Percentiles rank a stretch among this genome's conserved stretches.
Evolutionary conservation across 306 rosid genomes (phyloP).

Genomic region (Lathyrus oleraceus): DNA sequence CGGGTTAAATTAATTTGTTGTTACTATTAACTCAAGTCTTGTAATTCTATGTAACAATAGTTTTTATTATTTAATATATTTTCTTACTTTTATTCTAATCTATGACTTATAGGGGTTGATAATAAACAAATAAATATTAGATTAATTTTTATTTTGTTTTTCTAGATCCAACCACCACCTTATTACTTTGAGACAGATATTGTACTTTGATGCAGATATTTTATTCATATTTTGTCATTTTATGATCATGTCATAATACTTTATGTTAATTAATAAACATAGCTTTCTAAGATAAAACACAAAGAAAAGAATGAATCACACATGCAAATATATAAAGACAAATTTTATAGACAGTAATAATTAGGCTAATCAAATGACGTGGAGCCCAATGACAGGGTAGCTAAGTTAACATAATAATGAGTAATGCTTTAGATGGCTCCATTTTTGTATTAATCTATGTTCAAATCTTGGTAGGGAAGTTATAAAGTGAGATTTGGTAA

Average conservation of each 20-base stretch:
- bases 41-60: too few species aligned
- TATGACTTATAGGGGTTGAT: too few species aligned
- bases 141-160: too few species aligned
- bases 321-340: slow-evolving; percentile 49
- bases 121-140: too few species aligned
- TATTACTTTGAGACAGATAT: too few species aligned
- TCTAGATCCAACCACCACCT: too few species aligned
- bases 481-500: slow-evolving; percentile 44
- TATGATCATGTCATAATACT: neutral
- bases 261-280: neutral
- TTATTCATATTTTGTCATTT: neutral
- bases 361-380: slow-evolving; percentile 23
- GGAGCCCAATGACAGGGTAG: slow-evolving; percentile 42
- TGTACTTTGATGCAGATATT: neutral
- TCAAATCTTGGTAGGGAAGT: slow-evolving; percentile 40
- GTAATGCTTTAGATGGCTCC: slow-evolving; percentile 37
- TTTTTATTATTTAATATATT: too few species aligned
- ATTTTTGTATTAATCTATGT: slow-evolving; percentile 34
- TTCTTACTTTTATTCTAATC: too few species aligned
- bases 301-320: slow-evolving; percentile 22
- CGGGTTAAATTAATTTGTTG: too few species aligned
- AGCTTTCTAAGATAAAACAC: neutral
- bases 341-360: slow-evolving; percentile 41
- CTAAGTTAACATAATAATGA: slow-evolving; percentile 44
- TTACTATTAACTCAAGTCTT: too few species aligned